These are phyloP conservation scores for Backusella tuberculispora DNA, from an alignment of 192 early-diverging fungal genomes.

Conservation along the genomic window DNA sequence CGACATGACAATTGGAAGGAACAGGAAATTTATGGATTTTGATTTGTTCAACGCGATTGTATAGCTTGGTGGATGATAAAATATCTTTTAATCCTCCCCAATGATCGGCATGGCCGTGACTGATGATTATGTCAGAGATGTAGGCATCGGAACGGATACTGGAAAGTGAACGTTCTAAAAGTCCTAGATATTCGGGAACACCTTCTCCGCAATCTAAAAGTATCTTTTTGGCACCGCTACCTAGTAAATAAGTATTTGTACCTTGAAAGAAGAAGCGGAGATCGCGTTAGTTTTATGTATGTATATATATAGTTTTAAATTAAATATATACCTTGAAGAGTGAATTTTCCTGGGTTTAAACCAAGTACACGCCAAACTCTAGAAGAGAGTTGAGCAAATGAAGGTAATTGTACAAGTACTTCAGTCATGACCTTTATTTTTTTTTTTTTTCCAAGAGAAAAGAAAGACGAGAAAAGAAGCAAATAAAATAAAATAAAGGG, in stretches of 20 bases:
- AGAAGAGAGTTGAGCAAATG: slow-evolving; percentile 57
- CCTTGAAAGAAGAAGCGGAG: slow-evolving; percentile 40
- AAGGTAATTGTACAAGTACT: slow-evolving; percentile 53
- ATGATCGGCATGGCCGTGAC: slow-evolving; percentile 85
- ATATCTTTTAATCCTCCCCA: slow-evolving; percentile 66
- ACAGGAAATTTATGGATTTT: slow-evolving; percentile 26
- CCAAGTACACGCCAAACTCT: slow-evolving; percentile 72
- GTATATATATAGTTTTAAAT: not conserved
- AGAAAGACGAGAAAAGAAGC: not conserved
- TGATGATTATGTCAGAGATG: slow-evolving; percentile 73
- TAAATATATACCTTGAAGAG: slow-evolving; percentile 63
- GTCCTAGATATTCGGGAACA: slow-evolving; percentile 62
- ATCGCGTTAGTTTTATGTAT: not conserved
- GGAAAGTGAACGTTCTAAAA: slow-evolving; percentile 59
- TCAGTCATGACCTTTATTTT: slow-evolving; percentile 44
- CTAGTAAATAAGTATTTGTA: slow-evolving; percentile 89
- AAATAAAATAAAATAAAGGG: not conserved
- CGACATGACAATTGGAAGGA: slow-evolving; percentile 31
- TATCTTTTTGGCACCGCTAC: slow-evolving; percentile 68
- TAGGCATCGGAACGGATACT: slow-evolving; percentile 46
- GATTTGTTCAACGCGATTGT: slow-evolving; percentile 21
- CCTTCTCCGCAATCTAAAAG: slow-evolving; percentile 86
- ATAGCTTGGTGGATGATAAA: slow-evolving; percentile 25
- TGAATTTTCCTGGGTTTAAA: slow-evolving; percentile 80
- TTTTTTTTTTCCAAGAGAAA: not conserved